Evolutionary conservation across 75 land plant species (phyloP).

Genomic region (Pseudotsuga menziesii): DNA sequence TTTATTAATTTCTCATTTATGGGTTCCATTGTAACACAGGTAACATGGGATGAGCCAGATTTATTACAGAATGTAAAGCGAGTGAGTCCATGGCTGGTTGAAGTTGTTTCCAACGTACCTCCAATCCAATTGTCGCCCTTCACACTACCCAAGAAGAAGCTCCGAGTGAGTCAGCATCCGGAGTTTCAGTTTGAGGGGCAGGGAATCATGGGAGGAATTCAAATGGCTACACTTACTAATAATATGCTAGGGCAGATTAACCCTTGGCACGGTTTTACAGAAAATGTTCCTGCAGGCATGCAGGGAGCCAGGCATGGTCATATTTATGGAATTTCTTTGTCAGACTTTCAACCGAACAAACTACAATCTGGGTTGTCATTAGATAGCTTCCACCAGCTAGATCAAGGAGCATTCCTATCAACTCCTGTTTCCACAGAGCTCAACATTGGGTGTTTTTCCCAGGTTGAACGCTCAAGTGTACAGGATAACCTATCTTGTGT

Average conservation of each 20-base stretch:
- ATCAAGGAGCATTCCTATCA: neutral
- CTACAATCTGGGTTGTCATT: constrained; percentile 30
- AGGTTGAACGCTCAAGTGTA: constrained; percentile 11
- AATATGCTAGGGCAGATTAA: constrained; percentile 51
- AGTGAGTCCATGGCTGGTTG: constrained; percentile 94
- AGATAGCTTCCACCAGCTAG: constrained; percentile 9
- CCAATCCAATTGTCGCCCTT: constrained; percentile 56
- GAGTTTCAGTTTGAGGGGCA: constrained; percentile 36
- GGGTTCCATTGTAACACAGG: constrained; percentile 33
- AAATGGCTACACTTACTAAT: constrained; percentile 32
- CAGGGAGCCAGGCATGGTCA: constrained; percentile 99
- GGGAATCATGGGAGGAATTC: constrained; percentile 30
- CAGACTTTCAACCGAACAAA: constrained; percentile 55
- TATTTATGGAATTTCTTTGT: constrained; percentile 45
- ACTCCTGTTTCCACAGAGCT: constrained; percentile 19
- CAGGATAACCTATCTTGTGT: constrained; percentile 12
- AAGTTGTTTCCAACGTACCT: constrained; percentile 75
- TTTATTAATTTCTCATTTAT: neutral
- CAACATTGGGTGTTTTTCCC: constrained; percentile 12
- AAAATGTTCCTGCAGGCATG: constrained; percentile 94
- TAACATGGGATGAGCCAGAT: constrained; percentile 97
- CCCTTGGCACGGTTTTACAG: constrained; percentile 53
- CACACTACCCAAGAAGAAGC: constrained; percentile 56
- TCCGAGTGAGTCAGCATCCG: constrained; percentile 37
- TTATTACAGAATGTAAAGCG: constrained; percentile 84